These are phyloP conservation scores for Nakaseomyces bracarensis DNA, from an alignment of 1,139 yeast genomes.

Conservation along the genomic window DNA sequence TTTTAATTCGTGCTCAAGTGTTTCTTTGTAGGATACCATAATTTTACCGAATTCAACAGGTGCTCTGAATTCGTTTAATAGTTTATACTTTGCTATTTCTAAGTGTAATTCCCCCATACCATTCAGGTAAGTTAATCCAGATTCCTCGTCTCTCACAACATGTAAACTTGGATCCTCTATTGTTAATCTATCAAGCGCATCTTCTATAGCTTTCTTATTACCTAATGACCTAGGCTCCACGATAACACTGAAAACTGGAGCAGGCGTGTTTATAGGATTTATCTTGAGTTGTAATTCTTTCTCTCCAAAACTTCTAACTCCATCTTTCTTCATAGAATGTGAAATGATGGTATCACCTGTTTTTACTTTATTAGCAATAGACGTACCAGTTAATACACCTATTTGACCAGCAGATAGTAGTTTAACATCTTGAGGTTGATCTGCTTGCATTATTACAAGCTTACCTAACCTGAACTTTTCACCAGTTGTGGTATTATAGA, in stretches of 20 bases:
- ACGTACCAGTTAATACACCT: slow-evolving; percentile 56
- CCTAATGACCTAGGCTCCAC: slow-evolving; percentile 81
- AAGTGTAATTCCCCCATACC: slow-evolving; percentile 97
- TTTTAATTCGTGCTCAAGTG: slow-evolving; percentile 35
- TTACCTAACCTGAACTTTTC: slow-evolving; percentile 58
- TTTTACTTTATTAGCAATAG: slow-evolving; percentile 44
- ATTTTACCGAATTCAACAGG: slow-evolving; percentile 72
- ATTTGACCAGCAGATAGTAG: slow-evolving; percentile 68
- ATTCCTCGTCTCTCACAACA: slow-evolving; percentile 65
- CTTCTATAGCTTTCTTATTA: slow-evolving; percentile 61
- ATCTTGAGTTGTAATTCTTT: slow-evolving; percentile 46
- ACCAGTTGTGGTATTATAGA: slow-evolving; percentile 64
- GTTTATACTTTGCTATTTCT: slow-evolving; percentile 75
- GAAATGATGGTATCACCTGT: slow-evolving; percentile 88
- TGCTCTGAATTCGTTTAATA: slow-evolving; percentile 73
- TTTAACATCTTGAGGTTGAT: slow-evolving; percentile 63
- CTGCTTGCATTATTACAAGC: slow-evolving; percentile 81
- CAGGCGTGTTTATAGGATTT: slow-evolving; percentile 77
- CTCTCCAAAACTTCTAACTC: slow-evolving; percentile 34
- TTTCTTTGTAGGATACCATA: slow-evolving; percentile 83
- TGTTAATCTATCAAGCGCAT: slow-evolving; percentile 54
- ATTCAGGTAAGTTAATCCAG: slow-evolving; percentile 77
- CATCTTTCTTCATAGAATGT: slow-evolving; percentile 44
- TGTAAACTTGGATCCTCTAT: slow-evolving; percentile 80
- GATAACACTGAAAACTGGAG: slow-evolving; percentile 84